Evolutionary conservation across 2,329 filamentous ascomycete species (phyloP).

Genomic region (Aciculosporium take): DNA sequence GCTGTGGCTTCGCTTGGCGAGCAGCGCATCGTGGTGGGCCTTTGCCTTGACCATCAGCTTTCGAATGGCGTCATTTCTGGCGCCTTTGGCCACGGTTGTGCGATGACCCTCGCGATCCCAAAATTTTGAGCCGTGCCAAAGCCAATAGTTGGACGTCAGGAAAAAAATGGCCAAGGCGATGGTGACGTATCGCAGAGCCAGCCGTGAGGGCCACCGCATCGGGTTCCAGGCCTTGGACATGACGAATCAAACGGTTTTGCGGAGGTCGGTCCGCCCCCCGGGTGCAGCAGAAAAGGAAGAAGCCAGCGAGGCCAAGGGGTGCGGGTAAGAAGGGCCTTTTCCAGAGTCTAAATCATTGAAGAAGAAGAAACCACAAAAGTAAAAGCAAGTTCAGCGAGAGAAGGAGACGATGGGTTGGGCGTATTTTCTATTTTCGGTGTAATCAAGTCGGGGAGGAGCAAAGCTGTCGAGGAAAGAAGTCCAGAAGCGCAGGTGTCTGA

Average conservation of each 20-base stretch:
- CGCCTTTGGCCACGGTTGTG: conserved; percentile 10
- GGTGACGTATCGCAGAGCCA: conserved; percentile 16
- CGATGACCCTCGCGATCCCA: conserved; percentile 12
- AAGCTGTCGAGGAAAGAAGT: not conserved
- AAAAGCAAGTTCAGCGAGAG: not conserved
- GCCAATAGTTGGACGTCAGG: conserved; percentile 16
- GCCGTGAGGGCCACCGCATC: conserved; percentile 14
- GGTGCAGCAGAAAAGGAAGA: not conserved
- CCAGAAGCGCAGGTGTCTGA: not conserved
- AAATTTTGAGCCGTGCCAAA: conserved; percentile 16
- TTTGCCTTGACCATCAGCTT: conserved; percentile 33
- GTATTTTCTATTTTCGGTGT: not conserved
- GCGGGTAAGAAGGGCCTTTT: not conserved
- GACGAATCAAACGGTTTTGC: not conserved
- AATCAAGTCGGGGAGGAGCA: not conserved
- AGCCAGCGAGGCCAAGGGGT: not conserved
- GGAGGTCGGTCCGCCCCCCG: no score
- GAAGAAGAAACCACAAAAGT: no score
- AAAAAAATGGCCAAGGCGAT: conserved; percentile 12
- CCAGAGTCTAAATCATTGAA: not conserved
- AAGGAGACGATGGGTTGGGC: not conserved
- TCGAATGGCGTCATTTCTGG: conserved; percentile 33
- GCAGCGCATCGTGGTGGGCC: conserved; percentile 24
- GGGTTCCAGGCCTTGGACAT: conserved; percentile 5
- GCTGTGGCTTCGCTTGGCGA: conserved; percentile 31